Base-by-base conservation (phyloP, 2,329 filamentous ascomycete genomes). In the Sclerotinia subarctica region DNA sequence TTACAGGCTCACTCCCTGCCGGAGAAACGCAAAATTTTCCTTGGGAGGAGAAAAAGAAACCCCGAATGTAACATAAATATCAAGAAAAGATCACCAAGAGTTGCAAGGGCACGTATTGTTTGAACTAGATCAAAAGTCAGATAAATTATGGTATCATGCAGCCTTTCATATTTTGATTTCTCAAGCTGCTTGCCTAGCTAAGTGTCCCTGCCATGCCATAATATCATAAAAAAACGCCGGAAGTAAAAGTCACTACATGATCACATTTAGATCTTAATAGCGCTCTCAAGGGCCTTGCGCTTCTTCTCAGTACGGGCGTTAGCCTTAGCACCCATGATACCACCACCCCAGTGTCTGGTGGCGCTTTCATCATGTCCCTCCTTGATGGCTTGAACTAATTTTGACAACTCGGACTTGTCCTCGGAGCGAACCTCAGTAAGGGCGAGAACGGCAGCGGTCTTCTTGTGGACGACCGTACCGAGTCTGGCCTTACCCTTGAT, bases 401-500 rank as follows among this genome's bases (percentile, higher is more conserved):
- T 99, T 83, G 93, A 91, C 76, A 97, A 90, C 88, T 98, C 96
- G 76, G 85, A 89, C 92, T 98, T 98, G 88, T 99, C 96, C 88
- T 99, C 95, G 63, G 91, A 88, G 82, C 95, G 94, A 80, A 97
- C 93, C 87, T 99, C 96, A 71, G 95, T 97, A 77, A 99, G 80
- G 77, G 95, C 95, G 77, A 98, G 87, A 76, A 97, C 95, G 74
- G 95, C 95, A 77, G 95, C 93, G 76, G 95, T 99, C 95, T 99
- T 99, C 91, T 99, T 97, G 91, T 99, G 94, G 76, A 99, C 94
- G 77, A 99, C 94, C 71, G 95, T 98, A 77, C 95, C 95, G 78
- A 99, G 92, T 85, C 95, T 90, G 76, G 95, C 95, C 92, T 99
- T 99, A 86, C 95, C 95, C 92, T 99, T 99, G 81, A 99, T 89